These are phyloP conservation scores for Elaeis guineensis DNA, from an alignment of 176 grass and related monocot genomes.

Conservation along the genomic window DNA sequence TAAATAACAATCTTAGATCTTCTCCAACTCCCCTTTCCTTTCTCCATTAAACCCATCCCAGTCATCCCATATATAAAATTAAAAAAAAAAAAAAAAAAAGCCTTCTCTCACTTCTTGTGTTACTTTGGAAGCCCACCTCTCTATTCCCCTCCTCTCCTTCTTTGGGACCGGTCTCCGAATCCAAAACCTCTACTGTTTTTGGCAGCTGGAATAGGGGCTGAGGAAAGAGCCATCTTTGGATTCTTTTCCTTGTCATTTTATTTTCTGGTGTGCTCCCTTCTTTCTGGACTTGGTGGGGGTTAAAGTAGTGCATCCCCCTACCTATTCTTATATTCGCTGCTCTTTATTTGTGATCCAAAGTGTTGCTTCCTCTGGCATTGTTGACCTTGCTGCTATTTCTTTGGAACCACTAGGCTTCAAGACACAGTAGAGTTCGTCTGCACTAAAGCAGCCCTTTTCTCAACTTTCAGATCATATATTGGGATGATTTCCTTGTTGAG, in stretches of 20 bases:
- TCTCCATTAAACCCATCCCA: neutral
- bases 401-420: too few relatives aligned
- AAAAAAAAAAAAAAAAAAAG: neutral
- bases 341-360: conserved; percentile 5
- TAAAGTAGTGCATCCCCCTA: neutral
- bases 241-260: neutral
- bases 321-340: neutral
- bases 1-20: conserved; percentile 5
- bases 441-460: too few relatives aligned
- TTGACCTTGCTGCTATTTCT: neutral
- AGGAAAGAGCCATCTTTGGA: too few relatives aligned
- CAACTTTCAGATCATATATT: too few relatives aligned
- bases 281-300: neutral
- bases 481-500: too few relatives aligned
- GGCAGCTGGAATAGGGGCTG: too few relatives aligned
- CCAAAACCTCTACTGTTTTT: too few relatives aligned
- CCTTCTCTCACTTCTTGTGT: neutral
- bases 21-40: neutral
- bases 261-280: neutral
- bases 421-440: too few relatives aligned
- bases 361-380: conserved; percentile 3
- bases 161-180: too few relatives aligned
- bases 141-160: too few relatives aligned
- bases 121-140: too few relatives aligned
- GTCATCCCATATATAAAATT: neutral